A percentile compares a stretch with the other conserved stretches of the same genome.
phyloP scores from a whole-genome alignment of 306 rosid genomes.

The Fragaria ananassa region DNA sequence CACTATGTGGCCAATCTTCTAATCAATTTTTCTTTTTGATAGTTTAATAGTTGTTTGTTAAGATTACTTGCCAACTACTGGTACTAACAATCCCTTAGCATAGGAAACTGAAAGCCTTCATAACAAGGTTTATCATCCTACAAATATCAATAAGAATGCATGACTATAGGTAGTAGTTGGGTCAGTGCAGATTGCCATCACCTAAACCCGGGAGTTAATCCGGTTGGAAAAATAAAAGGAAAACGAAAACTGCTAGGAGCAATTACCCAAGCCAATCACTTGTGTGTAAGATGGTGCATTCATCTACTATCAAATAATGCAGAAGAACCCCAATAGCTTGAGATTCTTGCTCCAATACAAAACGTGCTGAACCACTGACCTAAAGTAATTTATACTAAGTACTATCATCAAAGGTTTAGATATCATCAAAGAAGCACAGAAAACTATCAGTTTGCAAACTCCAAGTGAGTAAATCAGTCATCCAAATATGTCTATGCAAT shows the following conservation, averaged over 20 bases:
- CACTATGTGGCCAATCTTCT: neutral
- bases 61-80: neutral
- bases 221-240: neutral
- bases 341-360: neutral
- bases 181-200: neutral
- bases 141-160: neutral
- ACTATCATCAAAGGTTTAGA: neutral
- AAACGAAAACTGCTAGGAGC: neutral
- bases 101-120: neutral
- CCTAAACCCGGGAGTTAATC: neutral
- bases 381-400: neutral
- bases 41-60: neutral
- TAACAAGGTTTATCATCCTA: neutral
- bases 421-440: neutral
- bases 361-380: neutral
- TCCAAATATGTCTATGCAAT: neutral
- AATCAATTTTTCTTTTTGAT: neutral
- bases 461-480: neutral
- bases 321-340: neutral
- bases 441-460: neutral
- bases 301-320: neutral
- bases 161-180: neutral
- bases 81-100: neutral
- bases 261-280: neutral
- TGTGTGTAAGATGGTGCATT: neutral